Conservation (phyloP, 495 filamentous ascomycete species). For the Tuber melanosporum region DNA sequence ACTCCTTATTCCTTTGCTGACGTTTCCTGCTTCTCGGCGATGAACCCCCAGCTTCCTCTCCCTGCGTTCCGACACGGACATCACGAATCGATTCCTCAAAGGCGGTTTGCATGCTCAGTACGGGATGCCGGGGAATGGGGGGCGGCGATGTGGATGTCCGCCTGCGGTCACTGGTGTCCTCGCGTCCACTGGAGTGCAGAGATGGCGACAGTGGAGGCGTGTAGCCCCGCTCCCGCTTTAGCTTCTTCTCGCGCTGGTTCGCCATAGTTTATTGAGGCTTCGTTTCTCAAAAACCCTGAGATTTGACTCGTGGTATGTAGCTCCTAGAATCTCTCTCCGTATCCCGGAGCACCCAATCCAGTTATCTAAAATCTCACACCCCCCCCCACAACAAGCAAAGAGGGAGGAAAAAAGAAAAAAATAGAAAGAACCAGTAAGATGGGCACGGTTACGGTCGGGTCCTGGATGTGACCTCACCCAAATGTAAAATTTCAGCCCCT, state of each 20-base stretch:
- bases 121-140: conserved; percentile 55
- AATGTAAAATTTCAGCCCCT: neutral
- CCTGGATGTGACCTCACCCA: neutral
- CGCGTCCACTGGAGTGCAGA: conserved; percentile 18
- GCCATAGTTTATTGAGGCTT: conserved; percentile 15
- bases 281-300: neutral
- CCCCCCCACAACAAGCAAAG: neutral
- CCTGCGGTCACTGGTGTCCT: conserved; percentile 1
- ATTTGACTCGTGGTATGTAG: neutral
- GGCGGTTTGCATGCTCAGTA: conserved; percentile 77
- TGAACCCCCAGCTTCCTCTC: conserved; percentile 2
- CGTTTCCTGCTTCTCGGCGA: conserved; percentile 13
- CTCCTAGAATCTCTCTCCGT: neutral
- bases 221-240: conserved; percentile 18
- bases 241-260: conserved; percentile 21
- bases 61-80: conserved; percentile 25
- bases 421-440: neutral
- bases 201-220: conserved; percentile 25
- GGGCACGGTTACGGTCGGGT: neutral
- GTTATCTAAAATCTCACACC: neutral
- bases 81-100: conserved; percentile 84
- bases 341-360: neutral
- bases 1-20: conserved; percentile 7
- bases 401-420: neutral
- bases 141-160: neutral